Conservation (phyloP, 1,284 basidiomycete species). For the Sparassis latifolia region DNA sequence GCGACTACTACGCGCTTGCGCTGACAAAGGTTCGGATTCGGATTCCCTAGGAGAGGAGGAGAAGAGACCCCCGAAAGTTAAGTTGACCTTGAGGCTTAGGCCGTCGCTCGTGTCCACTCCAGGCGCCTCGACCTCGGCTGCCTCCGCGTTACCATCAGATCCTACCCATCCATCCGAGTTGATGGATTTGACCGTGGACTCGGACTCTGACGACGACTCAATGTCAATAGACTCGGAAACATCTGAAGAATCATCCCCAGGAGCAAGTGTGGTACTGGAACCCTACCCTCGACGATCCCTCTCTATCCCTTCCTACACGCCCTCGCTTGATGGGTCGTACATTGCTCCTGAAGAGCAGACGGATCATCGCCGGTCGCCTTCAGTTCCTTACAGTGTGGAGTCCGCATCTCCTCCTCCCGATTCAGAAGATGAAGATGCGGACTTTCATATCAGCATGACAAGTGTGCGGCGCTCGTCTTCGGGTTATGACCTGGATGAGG, state of each 20-base stretch:
- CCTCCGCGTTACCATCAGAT: slow-evolving; percentile 14
- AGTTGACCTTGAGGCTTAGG: slow-evolving; percentile 57
- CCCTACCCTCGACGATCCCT: slow-evolving; percentile 41
- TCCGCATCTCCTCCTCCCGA: slow-evolving; percentile 62
- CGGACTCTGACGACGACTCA: slow-evolving; percentile 12
- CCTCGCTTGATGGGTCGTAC: slow-evolving; percentile 31
- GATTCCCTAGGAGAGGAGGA: slow-evolving; percentile 38
- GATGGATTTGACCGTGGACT: slow-evolving; percentile 28
- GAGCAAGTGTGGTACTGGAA: slow-evolving; percentile 24
- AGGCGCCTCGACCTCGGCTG: slow-evolving; percentile 15
- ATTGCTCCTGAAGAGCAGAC: slow-evolving; percentile 17
- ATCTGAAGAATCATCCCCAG: slow-evolving; percentile 21
- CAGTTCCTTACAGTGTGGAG: slow-evolving; percentile 43
- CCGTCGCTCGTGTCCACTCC: slow-evolving; percentile 34
- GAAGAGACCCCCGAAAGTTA: slow-evolving; percentile 54
- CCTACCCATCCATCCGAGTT: slow-evolving; percentile 23
- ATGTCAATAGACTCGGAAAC: slow-evolving; percentile 23
- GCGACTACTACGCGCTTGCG: slow-evolving; percentile 46
- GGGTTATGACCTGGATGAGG: slow-evolving; percentile 12
- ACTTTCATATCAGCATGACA: slow-evolving; percentile 34
- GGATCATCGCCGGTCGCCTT: slow-evolving; percentile 43
- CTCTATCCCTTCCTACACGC: slow-evolving; percentile 47
- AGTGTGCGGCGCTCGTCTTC: slow-evolving; percentile 27
- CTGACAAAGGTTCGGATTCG: slow-evolving; percentile 33
- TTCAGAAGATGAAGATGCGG: slow-evolving; percentile 49